Base-by-base conservation (phyloP, 2,329 filamentous ascomycete genomes). In the Xylaria arbuscula region DNA sequence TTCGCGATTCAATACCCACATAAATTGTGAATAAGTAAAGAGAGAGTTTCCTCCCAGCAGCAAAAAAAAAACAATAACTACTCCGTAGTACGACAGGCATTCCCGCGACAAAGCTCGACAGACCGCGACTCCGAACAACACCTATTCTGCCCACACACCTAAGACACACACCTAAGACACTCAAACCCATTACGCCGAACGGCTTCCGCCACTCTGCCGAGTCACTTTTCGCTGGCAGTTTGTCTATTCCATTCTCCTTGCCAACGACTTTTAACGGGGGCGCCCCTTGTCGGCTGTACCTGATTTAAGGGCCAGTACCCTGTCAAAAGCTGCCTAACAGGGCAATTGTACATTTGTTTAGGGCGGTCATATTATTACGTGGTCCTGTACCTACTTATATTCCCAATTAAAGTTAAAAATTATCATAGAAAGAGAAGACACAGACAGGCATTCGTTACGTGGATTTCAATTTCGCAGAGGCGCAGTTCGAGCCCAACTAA, bases 401-500 rank as follows among this genome's bases (percentile, higher is more conserved):
- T n/a, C n/a, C n/a, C n/a, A n/a, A n/a, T n/a, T 19, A 28, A 28
- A 57, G 38, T 38, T 1, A 54, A 9, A 32, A n/a, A n/a, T 11
- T 10, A 3, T 13, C 9, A 34, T 24, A 34, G 17, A 62, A 17
- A n/a, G 34, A 48, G 42, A 51, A 53, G 32, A 56, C 61, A 34
- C 5, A 28, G 28, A 61, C 57, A 34, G 34, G 34, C 51, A 47
- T 34, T 40, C 5, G 57, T 54, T 34, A 61, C 42, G 40, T 61
- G 36, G 36, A 51, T 60, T 42, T 47, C 36, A 57, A 61, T 50
- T 42, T 40, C 57, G 62, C 47, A 13, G 62, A 62, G 53, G 58
- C 66, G 62, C 62, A 62, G 53, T 42, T 9, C 38, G 47, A 66
- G 58, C 58, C 66, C 62, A 62, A 68, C 45, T 56, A 19, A 61